Percentiles rank a stretch among this genome's conserved stretches.
phyloP scores from a whole-genome alignment of 306 rosid genomes.

The Geum urbanum region DNA sequence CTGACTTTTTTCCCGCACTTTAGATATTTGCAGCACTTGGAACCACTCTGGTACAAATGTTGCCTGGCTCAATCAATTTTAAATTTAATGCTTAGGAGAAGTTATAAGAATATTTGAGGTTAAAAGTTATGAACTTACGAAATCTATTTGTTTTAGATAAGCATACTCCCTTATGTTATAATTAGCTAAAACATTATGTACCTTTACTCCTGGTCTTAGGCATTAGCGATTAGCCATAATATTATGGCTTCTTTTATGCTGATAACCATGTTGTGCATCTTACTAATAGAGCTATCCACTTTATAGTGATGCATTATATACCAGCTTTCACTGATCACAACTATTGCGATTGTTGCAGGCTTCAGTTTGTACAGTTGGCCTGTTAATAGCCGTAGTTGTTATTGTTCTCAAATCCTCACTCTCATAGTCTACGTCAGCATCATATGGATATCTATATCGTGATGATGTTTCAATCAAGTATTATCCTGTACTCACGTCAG shows the following conservation, averaged over 20 bases:
- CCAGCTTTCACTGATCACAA: conserved; percentile 11
- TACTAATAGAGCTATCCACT: neutral
- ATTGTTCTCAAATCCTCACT: conserved; percentile 26
- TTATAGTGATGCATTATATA: neutral
- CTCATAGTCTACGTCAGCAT: conserved; percentile 4
- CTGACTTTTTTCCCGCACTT: neutral
- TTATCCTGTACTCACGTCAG: conserved; percentile 4
- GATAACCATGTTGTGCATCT: neutral
- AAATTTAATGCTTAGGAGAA: neutral
- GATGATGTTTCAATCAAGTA: conserved; percentile 25
- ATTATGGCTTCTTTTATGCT: neutral
- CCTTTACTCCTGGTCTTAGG: neutral
- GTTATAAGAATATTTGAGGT: neutral
- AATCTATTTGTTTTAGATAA: neutral
- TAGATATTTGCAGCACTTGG: neutral
- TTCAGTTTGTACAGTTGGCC: conserved; percentile 45
- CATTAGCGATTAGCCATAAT: neutral
- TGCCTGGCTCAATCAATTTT: neutral
- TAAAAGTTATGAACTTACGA: neutral
- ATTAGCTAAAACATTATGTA: neutral
- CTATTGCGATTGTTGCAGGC: conserved; percentile 52
- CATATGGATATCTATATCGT: conserved; percentile 18
- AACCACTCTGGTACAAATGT: neutral
- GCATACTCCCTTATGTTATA: neutral
- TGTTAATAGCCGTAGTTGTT: conserved; percentile 30